Percentiles rank a stretch among this genome's conserved stretches.
These are phyloP conservation scores for Lippia alba DNA, from an alignment of 305 asterid species.

Conservation along the genomic window DNA sequence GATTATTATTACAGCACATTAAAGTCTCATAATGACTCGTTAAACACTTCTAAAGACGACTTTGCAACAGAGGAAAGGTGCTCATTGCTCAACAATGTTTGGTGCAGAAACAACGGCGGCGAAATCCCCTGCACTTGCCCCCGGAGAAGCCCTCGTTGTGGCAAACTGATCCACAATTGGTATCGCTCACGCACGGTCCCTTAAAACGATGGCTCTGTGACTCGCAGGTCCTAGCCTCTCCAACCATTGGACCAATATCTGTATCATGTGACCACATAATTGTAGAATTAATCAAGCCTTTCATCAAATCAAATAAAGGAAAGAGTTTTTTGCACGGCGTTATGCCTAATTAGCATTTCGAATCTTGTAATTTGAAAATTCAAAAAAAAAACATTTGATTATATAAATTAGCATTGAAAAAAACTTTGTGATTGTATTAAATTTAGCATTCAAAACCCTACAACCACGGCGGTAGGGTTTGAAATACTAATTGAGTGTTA, in stretches of 20 bases:
- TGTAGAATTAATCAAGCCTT: no score
- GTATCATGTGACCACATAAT: no score
- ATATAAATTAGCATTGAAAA: no score
- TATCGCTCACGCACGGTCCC: slow-evolving; percentile 54
- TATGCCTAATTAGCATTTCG: no score
- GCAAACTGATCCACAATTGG: slow-evolving; percentile 70
- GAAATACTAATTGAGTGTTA: no score
- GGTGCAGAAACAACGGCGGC: slow-evolving; percentile 70
- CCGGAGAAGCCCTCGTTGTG: slow-evolving; percentile 57
- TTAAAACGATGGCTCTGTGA: slow-evolving; percentile 54
- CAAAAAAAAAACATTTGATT: no score
- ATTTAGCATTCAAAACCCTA: no score
- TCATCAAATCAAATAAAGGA: no score
- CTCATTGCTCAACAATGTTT: slow-evolving; percentile 41
- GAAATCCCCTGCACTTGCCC: slow-evolving; percentile 66
- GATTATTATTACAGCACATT: background rate
- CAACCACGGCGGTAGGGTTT: no score
- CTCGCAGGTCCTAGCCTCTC: slow-evolving; percentile 63
- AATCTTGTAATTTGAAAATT: no score
- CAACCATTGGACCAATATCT: slow-evolving; percentile 44
- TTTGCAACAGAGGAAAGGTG: background rate
- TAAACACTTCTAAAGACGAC: background rate
- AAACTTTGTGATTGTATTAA: no score
- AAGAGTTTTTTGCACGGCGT: no score
- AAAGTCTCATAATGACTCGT: background rate